Percentiles rank a stretch among this genome's conserved stretches.
phyloP scores from a whole-genome alignment of 345 rosid genomes.

The Populus nigra region DNA sequence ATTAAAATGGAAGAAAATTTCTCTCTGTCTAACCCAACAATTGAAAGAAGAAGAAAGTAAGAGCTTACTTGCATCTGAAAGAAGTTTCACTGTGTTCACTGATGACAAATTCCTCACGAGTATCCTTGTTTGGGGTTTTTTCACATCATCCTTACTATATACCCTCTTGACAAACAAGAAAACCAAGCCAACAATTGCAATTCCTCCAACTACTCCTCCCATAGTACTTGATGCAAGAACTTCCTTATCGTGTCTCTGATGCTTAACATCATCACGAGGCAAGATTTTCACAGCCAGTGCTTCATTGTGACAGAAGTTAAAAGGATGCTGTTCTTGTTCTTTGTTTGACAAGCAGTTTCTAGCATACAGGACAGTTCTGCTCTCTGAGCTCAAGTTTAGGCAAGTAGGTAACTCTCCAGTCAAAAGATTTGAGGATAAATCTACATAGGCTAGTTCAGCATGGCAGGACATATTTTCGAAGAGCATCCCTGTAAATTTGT shows the following conservation, averaged over 20 bases:
- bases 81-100: constrained; percentile 43
- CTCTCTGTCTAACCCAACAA: neutral
- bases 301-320: constrained; percentile 45
- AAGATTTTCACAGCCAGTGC: constrained; percentile 54
- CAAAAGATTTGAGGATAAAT: constrained; percentile 55
- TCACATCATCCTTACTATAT: neutral
- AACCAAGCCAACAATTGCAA: constrained; percentile 30
- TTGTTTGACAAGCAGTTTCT: constrained; percentile 46
- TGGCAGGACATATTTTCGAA: constrained; percentile 49
- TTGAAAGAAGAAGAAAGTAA: neutral
- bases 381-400: constrained; percentile 21
- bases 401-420: constrained; percentile 59
- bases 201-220: constrained; percentile 45
- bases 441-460: constrained; percentile 37
- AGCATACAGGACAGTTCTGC: constrained; percentile 29
- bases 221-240: constrained; percentile 40
- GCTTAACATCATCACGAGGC: constrained; percentile 32
- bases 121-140: constrained; percentile 26
- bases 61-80: constrained; percentile 64
- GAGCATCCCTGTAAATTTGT: constrained; percentile 51
- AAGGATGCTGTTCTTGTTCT: constrained; percentile 46
- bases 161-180: constrained; percentile 30
- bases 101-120: constrained; percentile 33
- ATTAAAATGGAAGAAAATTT: neutral
- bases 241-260: constrained; percentile 18